Percentiles rank a stretch among this genome's conserved stretches.
Evolutionary conservation across 2,329 filamentous ascomycete genomes (phyloP).

Genomic region (Ambrosiella cleistominuta): DNA sequence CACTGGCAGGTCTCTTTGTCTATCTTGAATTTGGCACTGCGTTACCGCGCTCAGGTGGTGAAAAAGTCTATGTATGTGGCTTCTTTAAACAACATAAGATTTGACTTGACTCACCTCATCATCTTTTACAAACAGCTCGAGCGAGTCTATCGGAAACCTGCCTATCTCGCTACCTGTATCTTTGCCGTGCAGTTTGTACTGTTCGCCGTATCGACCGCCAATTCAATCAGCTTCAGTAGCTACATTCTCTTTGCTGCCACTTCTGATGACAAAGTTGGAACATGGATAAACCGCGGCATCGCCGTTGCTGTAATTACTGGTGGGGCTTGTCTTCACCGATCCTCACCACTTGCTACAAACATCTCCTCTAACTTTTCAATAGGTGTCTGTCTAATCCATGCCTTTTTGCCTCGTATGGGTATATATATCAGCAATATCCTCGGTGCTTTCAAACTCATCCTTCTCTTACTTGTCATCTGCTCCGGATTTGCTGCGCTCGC

Average conservation of each 20-base stretch:
- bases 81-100: not conserved
- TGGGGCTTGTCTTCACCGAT: not conserved
- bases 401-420: slow-evolving; percentile 37
- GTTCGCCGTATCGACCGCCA: slow-evolving; percentile 42
- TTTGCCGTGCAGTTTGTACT: slow-evolving; percentile 44
- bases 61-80: slow-evolving; percentile 38
- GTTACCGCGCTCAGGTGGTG: slow-evolving; percentile 43
- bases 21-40: slow-evolving; percentile 47
- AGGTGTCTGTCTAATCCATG: slow-evolving; percentile 24
- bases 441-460: slow-evolving; percentile 41
- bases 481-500: slow-evolving; percentile 40
- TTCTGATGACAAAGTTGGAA: slow-evolving; percentile 27
- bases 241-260: slow-evolving; percentile 37
- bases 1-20: slow-evolving; percentile 30
- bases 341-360: not conserved
- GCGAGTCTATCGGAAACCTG: slow-evolving; percentile 32
- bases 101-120: not conserved
- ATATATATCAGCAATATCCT: slow-evolving; percentile 41
- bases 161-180: slow-evolving; percentile 40
- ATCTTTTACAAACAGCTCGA: slow-evolving; percentile 25
- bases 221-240: slow-evolving; percentile 39
- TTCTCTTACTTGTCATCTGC: slow-evolving; percentile 43
- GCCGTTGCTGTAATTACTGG: slow-evolving; percentile 33
- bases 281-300: slow-evolving; percentile 40
- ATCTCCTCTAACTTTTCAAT: not conserved